A percentile compares a stretch with the other conserved stretches of the same genome.
Conservation (phyloP, 805 yeast species). For the Helenozyma baotianmanensis region DNA sequence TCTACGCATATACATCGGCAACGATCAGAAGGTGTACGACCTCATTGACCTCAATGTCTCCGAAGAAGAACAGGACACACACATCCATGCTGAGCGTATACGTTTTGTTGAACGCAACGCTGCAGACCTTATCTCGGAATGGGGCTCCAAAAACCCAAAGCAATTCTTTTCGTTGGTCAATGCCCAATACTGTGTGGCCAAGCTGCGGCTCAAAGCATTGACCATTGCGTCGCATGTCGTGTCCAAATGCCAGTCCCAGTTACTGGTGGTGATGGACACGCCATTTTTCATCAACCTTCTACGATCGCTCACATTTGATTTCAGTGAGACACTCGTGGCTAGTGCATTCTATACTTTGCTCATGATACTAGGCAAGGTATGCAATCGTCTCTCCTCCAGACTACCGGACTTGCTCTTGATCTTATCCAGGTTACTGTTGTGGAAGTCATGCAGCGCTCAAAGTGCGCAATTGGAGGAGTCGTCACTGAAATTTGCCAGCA, state of each 20-base stretch:
- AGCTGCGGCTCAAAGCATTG: slow-evolving; percentile 34
- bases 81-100: slow-evolving; percentile 42
- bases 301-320: slow-evolving; percentile 38
- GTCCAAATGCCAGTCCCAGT: slow-evolving; percentile 21
- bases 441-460: slow-evolving; percentile 5
- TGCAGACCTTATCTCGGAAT: slow-evolving; percentile 34
- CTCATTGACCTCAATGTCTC: slow-evolving; percentile 14
- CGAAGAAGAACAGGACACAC: slow-evolving; percentile 21
- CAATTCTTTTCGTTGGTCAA: slow-evolving; percentile 35
- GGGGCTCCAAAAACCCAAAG: slow-evolving; percentile 36
- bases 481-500: no score
- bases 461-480: not conserved
- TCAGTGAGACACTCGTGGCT: slow-evolving; percentile 34
- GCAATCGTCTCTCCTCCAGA: slow-evolving; percentile 25
- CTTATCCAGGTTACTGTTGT: slow-evolving; percentile 33
- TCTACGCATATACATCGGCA: slow-evolving; percentile 23
- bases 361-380: slow-evolving; percentile 41
- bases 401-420: slow-evolving; percentile 42
- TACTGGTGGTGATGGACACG: slow-evolving; percentile 29
- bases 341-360: slow-evolving; percentile 27
- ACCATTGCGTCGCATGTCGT: slow-evolving; percentile 33
- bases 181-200: slow-evolving; percentile 26
- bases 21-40: slow-evolving; percentile 10
- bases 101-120: slow-evolving; percentile 47
- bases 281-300: slow-evolving; percentile 34